Evolutionary conservation across 345 rosid genomes (phyloP).

Genomic region (Boechera retrofracta): DNA sequence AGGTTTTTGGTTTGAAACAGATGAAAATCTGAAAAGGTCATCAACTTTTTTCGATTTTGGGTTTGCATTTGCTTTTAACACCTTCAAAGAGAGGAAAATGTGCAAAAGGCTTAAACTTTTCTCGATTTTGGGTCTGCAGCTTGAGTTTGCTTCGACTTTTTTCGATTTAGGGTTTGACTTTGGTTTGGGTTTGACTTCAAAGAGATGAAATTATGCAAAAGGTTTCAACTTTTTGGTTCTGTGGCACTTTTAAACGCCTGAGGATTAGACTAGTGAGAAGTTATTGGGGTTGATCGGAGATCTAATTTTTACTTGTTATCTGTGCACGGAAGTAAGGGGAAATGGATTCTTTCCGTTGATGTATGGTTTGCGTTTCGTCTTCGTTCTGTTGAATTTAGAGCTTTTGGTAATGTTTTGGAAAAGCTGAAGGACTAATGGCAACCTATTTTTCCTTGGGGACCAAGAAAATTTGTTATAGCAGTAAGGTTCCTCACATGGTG

Average conservation of each 20-base stretch:
- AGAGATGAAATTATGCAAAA: slow-evolving; percentile 1
- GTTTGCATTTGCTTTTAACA: background rate
- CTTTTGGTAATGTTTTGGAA: slow-evolving; percentile 22
- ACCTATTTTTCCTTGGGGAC: background rate
- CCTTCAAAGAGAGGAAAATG: slow-evolving; percentile 3
- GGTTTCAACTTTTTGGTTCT: slow-evolving; percentile 23
- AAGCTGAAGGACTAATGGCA: slow-evolving; percentile 9
- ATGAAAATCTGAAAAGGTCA: slow-evolving; percentile 7
- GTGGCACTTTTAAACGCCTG: background rate
- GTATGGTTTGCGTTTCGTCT: slow-evolving; percentile 17
- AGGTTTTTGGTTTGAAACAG: slow-evolving; percentile 16
- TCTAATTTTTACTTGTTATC: background rate
- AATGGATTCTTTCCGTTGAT: slow-evolving; percentile 1
- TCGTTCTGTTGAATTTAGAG: background rate
- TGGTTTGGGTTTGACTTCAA: background rate
- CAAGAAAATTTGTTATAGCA: slow-evolving; percentile 9
- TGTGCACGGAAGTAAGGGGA: no score
- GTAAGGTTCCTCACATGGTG: slow-evolving; percentile 1
- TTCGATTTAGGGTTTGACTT: background rate
- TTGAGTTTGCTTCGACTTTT: slow-evolving; percentile 16
- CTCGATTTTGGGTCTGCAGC: slow-evolving; percentile 5
- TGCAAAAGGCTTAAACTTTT: slow-evolving; percentile 27
- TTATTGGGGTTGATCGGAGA: background rate
- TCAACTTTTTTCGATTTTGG: background rate
- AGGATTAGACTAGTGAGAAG: background rate